Base-by-base conservation (phyloP, 169 alveolate species). In the Plasmodium inui region DNA sequence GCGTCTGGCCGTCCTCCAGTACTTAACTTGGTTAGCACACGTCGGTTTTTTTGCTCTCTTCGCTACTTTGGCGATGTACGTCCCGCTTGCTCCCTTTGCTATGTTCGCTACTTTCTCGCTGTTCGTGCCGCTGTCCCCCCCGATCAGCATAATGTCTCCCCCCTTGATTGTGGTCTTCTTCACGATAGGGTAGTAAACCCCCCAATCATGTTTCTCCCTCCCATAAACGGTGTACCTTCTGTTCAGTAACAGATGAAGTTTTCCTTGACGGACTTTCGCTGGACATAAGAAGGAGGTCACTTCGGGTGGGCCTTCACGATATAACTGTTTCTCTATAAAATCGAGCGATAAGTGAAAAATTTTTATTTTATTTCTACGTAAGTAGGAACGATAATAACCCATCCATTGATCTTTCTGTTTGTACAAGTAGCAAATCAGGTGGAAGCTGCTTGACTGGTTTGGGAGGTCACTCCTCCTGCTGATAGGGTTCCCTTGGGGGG, bases 1-100 rank as follows among this genome's bases (percentile, higher is more conserved):
- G 19, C 70, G 70, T 78, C 94, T 89, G 14, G 94, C 88, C 17
- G 14, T 26, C 8, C 82, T 89, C 94, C 94, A 89, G 50, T 67
- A 61, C 37, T 89, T 78, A 12, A 34, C 19, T 80, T 89, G 94
- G 32, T 89, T 89, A 28, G 46, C 32, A 3, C 17, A 9, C 3
- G 94, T 79, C 46, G 74, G 53, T 89, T 34, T 74, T 26, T 26
- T 73, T 19, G 28, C 37, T 88, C 67, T 88, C 12, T 37, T 78
- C 46, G 30, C n/a, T n/a, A n/a, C n/a, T 37, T 41, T 74, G 44
- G 78, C 9, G 4, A 44, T 14, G 55, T 44, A 0, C 4, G 55
- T 55, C 44, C 78, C 61, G 30, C 78, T 88, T 17, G 39, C 44
- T 22, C 46, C 70, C 74, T 39, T 84, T 71, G 74, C 14, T 3